These are phyloP conservation scores for Wickerhamiella qilinensis DNA, from an alignment of 805 yeast genomes.

Conservation along the genomic window DNA sequence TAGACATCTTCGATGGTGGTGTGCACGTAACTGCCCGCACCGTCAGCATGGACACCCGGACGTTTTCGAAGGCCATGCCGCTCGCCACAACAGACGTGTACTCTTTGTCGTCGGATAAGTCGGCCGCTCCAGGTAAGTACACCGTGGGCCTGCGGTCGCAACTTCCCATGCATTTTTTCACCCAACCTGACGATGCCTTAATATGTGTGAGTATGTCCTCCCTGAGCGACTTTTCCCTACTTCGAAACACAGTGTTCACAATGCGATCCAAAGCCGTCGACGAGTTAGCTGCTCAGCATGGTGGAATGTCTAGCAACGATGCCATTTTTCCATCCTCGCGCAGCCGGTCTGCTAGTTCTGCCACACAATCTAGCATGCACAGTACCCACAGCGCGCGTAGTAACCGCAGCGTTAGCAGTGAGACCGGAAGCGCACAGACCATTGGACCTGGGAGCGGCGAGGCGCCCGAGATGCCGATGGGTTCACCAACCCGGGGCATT, in stretches of 20 bases:
- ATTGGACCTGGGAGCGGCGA: too few species aligned
- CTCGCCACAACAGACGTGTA: background rate
- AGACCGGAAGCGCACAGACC: too few species aligned
- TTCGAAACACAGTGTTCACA: conserved; percentile 18
- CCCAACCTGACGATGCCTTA: conserved; percentile 10
- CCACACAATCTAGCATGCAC: too few species aligned
- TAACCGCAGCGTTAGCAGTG: too few species aligned
- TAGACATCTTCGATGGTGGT: conserved; percentile 5
- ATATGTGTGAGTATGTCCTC: conserved; percentile 14
- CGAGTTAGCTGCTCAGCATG: too few species aligned
- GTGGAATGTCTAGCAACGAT: too few species aligned
- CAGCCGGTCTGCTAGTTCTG: too few species aligned
- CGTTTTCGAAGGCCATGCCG: background rate
- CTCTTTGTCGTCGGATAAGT: background rate
- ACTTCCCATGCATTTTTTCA: conserved; percentile 9
- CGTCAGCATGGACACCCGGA: background rate
- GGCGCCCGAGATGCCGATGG: too few species aligned
- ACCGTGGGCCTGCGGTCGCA: conserved; percentile 15
- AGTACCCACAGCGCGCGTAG: too few species aligned
- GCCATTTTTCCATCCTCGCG: too few species aligned
- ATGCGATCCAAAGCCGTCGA: conserved; percentile 11
- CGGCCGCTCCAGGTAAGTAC: conserved; percentile 11
- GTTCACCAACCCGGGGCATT: too few species aligned
- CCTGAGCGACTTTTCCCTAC: conserved; percentile 14
- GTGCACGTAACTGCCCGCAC: background rate